These are phyloP conservation scores for Leccinum imitatum DNA, from an alignment of 768 basidiomycete genomes.

Conservation along the genomic window DNA sequence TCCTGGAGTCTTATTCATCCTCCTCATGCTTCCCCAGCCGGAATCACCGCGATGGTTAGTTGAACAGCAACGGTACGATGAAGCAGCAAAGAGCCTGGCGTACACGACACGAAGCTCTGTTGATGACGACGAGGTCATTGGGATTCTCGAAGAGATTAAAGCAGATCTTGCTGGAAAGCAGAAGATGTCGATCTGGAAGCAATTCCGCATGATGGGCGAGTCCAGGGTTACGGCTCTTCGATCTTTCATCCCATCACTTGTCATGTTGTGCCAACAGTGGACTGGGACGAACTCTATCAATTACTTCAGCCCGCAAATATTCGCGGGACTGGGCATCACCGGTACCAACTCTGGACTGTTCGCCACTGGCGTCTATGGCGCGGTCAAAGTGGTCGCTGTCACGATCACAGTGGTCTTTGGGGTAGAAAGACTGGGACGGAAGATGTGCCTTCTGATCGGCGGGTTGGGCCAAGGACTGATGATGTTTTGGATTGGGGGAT, in stretches of 20 bases:
- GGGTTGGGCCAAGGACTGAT: slow-evolving; percentile 45
- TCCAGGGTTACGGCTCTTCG: slow-evolving; percentile 40
- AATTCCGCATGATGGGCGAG: slow-evolving; percentile 45
- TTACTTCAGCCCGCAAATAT: slow-evolving; percentile 54
- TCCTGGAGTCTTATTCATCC: slow-evolving; percentile 49
- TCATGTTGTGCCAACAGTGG: slow-evolving; percentile 51
- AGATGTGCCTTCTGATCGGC: slow-evolving; percentile 49
- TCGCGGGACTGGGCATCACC: slow-evolving; percentile 46
- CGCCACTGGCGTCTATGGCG: slow-evolving; percentile 46
- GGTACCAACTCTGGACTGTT: slow-evolving; percentile 44
- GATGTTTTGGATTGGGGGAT: slow-evolving; percentile 42
- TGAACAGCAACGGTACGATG: slow-evolving; percentile 42
- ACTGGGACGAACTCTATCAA: slow-evolving; percentile 57
- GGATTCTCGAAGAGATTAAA: slow-evolving; percentile 46
- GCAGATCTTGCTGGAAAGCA: slow-evolving; percentile 45
- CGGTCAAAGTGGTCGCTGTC: slow-evolving; percentile 45
- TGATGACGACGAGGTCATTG: slow-evolving; percentile 36
- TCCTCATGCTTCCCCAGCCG: slow-evolving; percentile 48
- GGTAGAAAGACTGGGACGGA: slow-evolving; percentile 49
- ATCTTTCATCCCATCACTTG: slow-evolving; percentile 44
- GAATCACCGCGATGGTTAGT: slow-evolving; percentile 59
- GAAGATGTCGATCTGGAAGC: slow-evolving; percentile 32
- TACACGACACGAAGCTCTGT: slow-evolving; percentile 33
- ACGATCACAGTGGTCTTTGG: slow-evolving; percentile 41
- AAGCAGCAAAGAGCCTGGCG: slow-evolving; percentile 42